Evolutionary conservation across 208 protist species (phyloP).

Genomic region (Crithidia acanthocephali): DNA sequence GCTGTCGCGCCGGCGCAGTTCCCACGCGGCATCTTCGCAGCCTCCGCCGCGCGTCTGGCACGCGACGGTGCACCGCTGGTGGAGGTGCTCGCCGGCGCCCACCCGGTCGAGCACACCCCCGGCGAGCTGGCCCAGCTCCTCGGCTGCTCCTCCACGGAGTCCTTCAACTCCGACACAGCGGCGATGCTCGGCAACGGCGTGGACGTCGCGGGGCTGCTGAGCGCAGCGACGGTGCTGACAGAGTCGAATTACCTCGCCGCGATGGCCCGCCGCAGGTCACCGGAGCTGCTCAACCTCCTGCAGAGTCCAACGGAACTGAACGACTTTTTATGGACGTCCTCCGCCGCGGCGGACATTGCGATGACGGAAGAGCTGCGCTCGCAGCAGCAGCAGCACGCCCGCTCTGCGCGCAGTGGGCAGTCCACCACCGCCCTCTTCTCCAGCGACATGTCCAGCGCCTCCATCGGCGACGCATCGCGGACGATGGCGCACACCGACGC

Average conservation of each 20-base stretch:
- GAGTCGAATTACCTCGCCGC: conserved; percentile 11
- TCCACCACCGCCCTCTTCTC: background rate
- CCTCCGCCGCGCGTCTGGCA: background rate
- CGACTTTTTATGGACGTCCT: conserved; percentile 20
- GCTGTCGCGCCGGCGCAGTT: background rate
- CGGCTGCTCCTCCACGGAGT: background rate
- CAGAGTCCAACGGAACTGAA: conserved; percentile 21
- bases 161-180: background rate
- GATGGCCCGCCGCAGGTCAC: conserved; percentile 11
- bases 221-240: background rate
- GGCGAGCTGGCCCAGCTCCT: background rate
- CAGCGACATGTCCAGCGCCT: background rate
- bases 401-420: background rate
- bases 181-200: background rate
- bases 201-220: background rate
- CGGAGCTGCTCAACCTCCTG: conserved; percentile 21
- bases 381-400: conserved; percentile 6
- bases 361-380: conserved; percentile 9
- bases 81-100: background rate
- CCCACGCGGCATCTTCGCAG: background rate
- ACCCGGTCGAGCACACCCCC: background rate
- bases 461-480: conserved; percentile 2
- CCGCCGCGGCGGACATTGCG: conserved; percentile 1
- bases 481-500: background rate
- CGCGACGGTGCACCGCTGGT: background rate